Evolutionary conservation across 345 rosid species (phyloP).

Genomic region (Turritis glabra): DNA sequence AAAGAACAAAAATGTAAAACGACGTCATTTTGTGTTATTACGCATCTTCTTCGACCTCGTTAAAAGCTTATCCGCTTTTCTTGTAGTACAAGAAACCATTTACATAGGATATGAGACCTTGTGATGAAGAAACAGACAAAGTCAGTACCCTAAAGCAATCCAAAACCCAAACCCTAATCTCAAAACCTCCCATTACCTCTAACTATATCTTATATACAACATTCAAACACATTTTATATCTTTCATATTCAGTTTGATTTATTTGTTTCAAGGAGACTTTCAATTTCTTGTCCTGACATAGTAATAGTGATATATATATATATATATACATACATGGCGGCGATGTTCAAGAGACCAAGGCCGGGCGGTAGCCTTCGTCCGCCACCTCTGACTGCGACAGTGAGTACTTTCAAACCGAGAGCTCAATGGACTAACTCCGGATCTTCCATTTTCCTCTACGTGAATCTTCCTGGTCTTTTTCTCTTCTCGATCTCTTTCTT

Average conservation of each 20-base stretch:
- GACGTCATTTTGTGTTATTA: neutral
- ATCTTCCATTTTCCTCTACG: conserved; percentile 35
- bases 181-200: conserved; percentile 21
- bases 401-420: conserved; percentile 40
- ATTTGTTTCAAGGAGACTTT: neutral
- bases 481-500: neutral
- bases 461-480: conserved; percentile 40
- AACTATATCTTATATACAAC: conserved; percentile 13
- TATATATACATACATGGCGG: neutral
- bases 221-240: conserved; percentile 11
- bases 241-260: conserved; percentile 7
- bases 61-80: conserved; percentile 15
- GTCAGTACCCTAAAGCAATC: conserved; percentile 37
- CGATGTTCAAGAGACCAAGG: conserved; percentile 24
- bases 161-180: conserved; percentile 36
- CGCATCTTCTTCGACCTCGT: conserved; percentile 1
- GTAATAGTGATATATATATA: neutral
- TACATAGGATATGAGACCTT: conserved; percentile 4
- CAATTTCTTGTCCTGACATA: conserved; percentile 3
- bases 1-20: neutral
- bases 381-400: conserved; percentile 40
- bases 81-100: conserved; percentile 25
- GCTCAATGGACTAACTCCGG: conserved; percentile 35
- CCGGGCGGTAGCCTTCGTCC: conserved; percentile 32
- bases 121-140: conserved; percentile 24